phyloP scores from a whole-genome alignment of 1,139 yeast species.

The Suhomyces chickasaworum region DNA sequence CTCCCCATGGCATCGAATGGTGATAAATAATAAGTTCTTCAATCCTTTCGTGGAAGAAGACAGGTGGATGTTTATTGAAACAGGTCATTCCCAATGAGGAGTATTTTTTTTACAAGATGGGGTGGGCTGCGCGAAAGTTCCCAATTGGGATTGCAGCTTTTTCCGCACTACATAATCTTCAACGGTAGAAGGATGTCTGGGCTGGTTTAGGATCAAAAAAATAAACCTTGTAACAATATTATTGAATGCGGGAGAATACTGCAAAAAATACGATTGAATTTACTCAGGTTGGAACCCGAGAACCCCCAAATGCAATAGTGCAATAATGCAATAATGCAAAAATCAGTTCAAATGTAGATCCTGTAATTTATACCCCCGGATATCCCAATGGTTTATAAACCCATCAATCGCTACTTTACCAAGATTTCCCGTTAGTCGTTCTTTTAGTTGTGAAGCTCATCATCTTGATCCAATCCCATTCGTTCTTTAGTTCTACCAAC shows the following conservation, averaged over 20 bases:
- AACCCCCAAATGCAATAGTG: too few relatives aligned
- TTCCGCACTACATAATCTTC: not conserved
- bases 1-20: not conserved
- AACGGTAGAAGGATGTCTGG: not conserved
- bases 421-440: not conserved
- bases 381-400: not conserved
- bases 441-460: not conserved
- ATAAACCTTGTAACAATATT: not conserved
- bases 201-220: not conserved
- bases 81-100: not conserved
- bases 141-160: not conserved
- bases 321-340: too few relatives aligned
- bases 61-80: not conserved
- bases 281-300: not conserved
- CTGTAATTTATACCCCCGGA: not conserved
- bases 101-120: not conserved
- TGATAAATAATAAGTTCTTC: not conserved
- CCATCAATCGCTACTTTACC: not conserved
- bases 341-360: not conserved
- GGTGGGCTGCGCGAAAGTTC: not conserved
- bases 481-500: not conserved
- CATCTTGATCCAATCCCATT: not conserved
- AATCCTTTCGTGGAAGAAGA: not conserved
- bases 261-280: not conserved
- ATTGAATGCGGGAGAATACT: not conserved